These are phyloP conservation scores for Athelia sp. DNA, from an alignment of 1,284 basidiomycete species.

Conservation along the genomic window DNA sequence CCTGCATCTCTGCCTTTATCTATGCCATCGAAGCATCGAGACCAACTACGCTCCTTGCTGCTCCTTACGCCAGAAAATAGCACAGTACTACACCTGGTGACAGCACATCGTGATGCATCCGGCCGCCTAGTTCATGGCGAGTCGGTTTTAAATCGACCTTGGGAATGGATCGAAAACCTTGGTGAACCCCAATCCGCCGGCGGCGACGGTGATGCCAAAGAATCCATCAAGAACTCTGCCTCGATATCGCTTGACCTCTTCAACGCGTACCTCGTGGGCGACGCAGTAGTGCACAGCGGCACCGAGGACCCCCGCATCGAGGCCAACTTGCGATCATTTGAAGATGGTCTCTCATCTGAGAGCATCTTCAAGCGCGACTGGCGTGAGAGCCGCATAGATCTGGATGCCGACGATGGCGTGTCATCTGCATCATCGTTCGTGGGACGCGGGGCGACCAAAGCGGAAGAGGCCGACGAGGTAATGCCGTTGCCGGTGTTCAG, in stretches of 20 bases:
- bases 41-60: constrained; percentile 51
- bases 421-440: no score
- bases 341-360: constrained; percentile 59
- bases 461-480: constrained; percentile 26
- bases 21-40: constrained; percentile 52
- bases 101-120: constrained; percentile 46
- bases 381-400: constrained; percentile 53
- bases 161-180: constrained; percentile 81
- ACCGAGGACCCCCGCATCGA: constrained; percentile 30
- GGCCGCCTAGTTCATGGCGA: constrained; percentile 43
- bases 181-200: constrained; percentile 50
- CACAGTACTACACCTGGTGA: constrained; percentile 52
- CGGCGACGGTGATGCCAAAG: constrained; percentile 36
- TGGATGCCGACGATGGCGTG: constrained; percentile 14
- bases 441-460: constrained; percentile 12
- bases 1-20: constrained; percentile 47
- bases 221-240: constrained; percentile 54
- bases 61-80: constrained; percentile 44
- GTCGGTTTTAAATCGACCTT: constrained; percentile 66
- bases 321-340: constrained; percentile 48
- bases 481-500: constrained; percentile 5
- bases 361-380: constrained; percentile 69
- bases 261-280: constrained; percentile 56
- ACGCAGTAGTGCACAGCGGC: constrained; percentile 35
- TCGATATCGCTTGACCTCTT: constrained; percentile 74